These are phyloP conservation scores for Panaeolus papilionaceus DNA, from an alignment of 768 basidiomycete genomes.

Conservation along the genomic window DNA sequence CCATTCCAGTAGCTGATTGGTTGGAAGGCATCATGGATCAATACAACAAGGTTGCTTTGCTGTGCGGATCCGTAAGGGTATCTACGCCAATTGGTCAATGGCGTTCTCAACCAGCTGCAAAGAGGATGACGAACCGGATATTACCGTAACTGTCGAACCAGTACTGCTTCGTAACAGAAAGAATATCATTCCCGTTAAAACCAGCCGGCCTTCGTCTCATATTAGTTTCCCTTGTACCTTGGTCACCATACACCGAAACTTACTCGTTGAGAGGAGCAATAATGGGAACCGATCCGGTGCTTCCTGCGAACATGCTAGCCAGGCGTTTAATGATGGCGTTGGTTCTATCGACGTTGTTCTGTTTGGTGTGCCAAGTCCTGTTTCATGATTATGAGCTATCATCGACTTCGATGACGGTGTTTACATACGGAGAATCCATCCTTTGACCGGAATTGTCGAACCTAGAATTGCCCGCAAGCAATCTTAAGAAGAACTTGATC, in stretches of 20 bases:
- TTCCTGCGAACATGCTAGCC: constrained; percentile 61
- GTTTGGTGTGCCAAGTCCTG: constrained; percentile 70
- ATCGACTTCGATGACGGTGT: constrained; percentile 13
- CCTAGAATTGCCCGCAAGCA: constrained; percentile 39
- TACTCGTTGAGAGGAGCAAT: constrained; percentile 87
- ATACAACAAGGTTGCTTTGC: constrained; percentile 68
- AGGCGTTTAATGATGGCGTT: constrained; percentile 68
- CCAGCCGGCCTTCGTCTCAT: constrained; percentile 68
- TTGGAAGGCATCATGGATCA: constrained; percentile 85
- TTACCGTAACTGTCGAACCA: constrained; percentile 79
- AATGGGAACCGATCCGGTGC: constrained; percentile 59
- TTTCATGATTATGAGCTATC: constrained; percentile 15
- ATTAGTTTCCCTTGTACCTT: background rate
- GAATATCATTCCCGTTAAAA: constrained; percentile 56
- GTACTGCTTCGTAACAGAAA: constrained; percentile 61
- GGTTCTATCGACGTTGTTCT: constrained; percentile 71
- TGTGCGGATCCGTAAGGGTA: constrained; percentile 42
- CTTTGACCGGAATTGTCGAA: constrained; percentile 85
- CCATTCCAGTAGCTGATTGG: constrained; percentile 71
- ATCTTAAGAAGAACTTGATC: constrained; percentile 17
- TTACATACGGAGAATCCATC: constrained; percentile 56
- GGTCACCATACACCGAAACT: constrained; percentile 18
- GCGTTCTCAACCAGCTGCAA: background rate
- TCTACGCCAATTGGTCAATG: constrained; percentile 22
- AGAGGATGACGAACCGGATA: constrained; percentile 55